Evolutionary conservation across 202 grass and related monocot species (phyloP).

Genomic region (Hordeum pubiflorum): DNA sequence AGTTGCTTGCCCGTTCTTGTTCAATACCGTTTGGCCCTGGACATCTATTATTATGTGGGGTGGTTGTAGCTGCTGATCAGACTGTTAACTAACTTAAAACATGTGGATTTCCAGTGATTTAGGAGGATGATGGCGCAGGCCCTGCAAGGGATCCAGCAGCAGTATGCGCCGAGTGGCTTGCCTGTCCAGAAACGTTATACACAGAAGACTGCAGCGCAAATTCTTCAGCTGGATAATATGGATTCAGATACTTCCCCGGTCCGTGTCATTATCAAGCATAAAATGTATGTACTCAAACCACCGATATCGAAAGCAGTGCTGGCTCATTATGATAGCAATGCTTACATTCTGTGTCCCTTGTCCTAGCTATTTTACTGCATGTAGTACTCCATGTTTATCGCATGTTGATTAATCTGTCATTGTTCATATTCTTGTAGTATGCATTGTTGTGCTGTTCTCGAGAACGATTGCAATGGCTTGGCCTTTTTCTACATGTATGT

Average conservation of each 20-base stretch:
- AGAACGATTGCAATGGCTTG: not conserved
- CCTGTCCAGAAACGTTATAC: not conserved
- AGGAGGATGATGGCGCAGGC: constrained; percentile 34
- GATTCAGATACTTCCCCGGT: not conserved
- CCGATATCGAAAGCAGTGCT: not conserved
- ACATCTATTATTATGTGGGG: not conserved
- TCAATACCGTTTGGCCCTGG: not conserved
- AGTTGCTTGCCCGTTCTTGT: not conserved
- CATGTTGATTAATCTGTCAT: not conserved
- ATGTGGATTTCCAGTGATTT: constrained; percentile 19
- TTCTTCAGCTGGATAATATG: constrained; percentile 35
- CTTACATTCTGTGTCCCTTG: not conserved
- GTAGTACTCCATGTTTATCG: not conserved
- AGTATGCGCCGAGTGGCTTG: not conserved
- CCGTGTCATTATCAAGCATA: not conserved
- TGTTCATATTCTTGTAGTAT: not conserved
- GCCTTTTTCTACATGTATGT: not conserved
- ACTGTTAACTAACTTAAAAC: not conserved
- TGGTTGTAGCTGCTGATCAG: not conserved
- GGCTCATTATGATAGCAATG: not conserved
- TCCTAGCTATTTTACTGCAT: not conserved
- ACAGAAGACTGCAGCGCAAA: not conserved
- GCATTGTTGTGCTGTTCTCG: not conserved
- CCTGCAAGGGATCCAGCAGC: constrained; percentile 30
- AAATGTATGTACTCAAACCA: constrained; percentile 31